Conservation (phyloP, 352 stramenopile species). For the Globisporangium ultimum region DNA sequence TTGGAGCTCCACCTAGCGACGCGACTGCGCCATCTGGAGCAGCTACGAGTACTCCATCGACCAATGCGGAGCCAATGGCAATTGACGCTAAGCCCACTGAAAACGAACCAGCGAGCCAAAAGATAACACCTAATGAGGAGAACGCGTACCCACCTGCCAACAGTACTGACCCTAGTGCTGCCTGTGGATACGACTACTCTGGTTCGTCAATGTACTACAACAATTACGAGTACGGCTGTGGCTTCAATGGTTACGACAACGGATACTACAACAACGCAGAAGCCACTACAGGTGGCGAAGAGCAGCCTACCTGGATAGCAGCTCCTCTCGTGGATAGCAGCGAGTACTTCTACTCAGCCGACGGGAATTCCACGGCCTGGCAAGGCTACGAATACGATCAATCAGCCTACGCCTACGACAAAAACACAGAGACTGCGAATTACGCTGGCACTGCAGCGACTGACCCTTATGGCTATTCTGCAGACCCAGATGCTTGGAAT, state of each 20-base stretch:
- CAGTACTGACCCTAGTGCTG: not conserved
- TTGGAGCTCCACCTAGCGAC: too few relatives aligned
- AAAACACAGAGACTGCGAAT: not conserved
- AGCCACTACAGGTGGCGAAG: not conserved
- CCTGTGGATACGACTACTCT: slow-evolving; percentile 9
- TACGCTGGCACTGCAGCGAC: not conserved
- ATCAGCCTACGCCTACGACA: not conserved
- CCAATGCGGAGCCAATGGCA: not conserved
- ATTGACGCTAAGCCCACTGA: not conserved
- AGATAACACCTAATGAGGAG: not conserved
- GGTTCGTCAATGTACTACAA: slow-evolving; percentile 9
- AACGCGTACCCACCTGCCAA: not conserved
- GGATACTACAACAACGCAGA: not conserved
- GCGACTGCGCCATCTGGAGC: too few relatives aligned
- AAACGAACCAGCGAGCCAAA: not conserved
- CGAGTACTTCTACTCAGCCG: slow-evolving; percentile 27
- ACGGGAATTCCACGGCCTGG: slow-evolving; percentile 30
- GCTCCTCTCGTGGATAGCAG: slow-evolving; percentile 22
- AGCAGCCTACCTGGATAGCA: too few relatives aligned
- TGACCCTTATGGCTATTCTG: slow-evolving; percentile 2
- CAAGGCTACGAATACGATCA: slow-evolving; percentile 22
- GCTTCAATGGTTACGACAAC: slow-evolving; percentile 12
- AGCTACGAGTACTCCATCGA: too few relatives aligned
- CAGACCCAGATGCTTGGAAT: not conserved
- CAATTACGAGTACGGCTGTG: slow-evolving; percentile 25